phyloP scores from a whole-genome alignment of 2,329 filamentous ascomycete genomes.

The Onygena corvina region DNA sequence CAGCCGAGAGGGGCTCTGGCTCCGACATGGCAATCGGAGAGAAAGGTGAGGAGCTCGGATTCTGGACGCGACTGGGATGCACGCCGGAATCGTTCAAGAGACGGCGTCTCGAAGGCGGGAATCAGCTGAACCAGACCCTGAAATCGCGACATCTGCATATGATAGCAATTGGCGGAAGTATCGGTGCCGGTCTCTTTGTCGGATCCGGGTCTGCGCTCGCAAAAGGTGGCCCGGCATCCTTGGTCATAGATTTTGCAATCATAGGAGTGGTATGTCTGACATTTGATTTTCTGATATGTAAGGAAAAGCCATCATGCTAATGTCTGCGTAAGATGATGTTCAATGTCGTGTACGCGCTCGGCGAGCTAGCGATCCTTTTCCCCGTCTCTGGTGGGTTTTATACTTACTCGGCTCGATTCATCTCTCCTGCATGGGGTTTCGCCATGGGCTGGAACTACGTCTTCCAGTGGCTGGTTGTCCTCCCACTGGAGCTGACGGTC shows the following conservation, averaged over 20 bases:
- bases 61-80: conserved; percentile 30
- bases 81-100: conserved; percentile 31
- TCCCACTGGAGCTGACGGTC: conserved; percentile 73
- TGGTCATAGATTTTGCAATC: conserved; percentile 39
- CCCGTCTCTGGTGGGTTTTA: conserved; percentile 53
- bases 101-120: conserved; percentile 18
- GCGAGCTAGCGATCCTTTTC: conserved; percentile 49
- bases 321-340: conserved; percentile 39
- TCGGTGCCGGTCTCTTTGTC: conserved; percentile 30
- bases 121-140: conserved; percentile 21
- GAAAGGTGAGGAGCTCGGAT: conserved; percentile 15
- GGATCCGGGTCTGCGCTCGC: conserved; percentile 29
- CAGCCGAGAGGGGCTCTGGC: not conserved
- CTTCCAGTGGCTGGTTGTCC: conserved; percentile 67
- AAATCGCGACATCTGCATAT: conserved; percentile 30
- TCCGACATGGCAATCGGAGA: not conserved
- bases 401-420: conserved; percentile 48
- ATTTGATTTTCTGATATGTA: not conserved
- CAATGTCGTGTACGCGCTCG: conserved; percentile 48
- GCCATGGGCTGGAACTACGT: conserved; percentile 50
- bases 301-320: not conserved
- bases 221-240: conserved; percentile 28
- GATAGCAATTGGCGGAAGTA: conserved; percentile 26
- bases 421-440: conserved; percentile 46
- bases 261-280: conserved; percentile 32